Percentiles rank a stretch among this genome's conserved stretches.
Evolutionary conservation across 148 eudicot genomes (phyloP).

Genomic region (Amaranthus palmeri): DNA sequence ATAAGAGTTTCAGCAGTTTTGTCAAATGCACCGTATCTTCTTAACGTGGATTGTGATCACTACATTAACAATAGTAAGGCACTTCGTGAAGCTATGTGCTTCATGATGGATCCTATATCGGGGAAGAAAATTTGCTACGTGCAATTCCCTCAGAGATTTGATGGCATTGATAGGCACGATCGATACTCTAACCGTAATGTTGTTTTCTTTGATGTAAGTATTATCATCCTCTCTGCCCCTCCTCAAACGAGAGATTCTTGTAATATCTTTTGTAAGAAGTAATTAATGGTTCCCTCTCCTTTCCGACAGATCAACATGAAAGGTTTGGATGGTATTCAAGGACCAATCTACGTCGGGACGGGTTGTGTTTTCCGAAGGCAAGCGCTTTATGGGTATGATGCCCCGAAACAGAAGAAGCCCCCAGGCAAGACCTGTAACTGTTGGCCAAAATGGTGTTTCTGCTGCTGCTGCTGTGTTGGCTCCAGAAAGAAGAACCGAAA

Average conservation of each 20-base stretch:
- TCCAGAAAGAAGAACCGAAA: constrained; percentile 56
- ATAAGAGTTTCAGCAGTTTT: constrained; percentile 84
- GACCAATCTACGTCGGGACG: constrained; percentile 86
- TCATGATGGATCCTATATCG: constrained; percentile 92
- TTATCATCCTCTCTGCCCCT: neutral
- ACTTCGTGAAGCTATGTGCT: constrained; percentile 95
- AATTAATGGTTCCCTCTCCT: neutral
- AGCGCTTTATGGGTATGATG: constrained; percentile 90
- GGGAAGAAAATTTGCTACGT: constrained; percentile 97
- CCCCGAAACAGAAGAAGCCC: constrained; percentile 69
- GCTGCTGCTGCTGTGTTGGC: constrained; percentile 51
- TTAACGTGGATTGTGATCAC: constrained; percentile 96
- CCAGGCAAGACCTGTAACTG: constrained; percentile 85
- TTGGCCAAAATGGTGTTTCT: constrained; percentile 79
- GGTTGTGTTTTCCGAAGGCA: constrained; percentile 88
- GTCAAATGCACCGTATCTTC: constrained; percentile 87
- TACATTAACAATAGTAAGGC: constrained; percentile 94
- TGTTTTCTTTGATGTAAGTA: constrained; percentile 91
- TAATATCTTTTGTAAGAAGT: neutral
- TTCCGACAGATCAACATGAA: constrained; percentile 74
- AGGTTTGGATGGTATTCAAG: constrained; percentile 94
- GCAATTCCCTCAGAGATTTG: constrained; percentile 92
- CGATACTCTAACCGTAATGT: constrained; percentile 86
- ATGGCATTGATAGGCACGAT: constrained; percentile 96
- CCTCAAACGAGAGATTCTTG: neutral